A percentile compares a stretch with the other conserved stretches of the same genome.
These are phyloP conservation scores for Thermoascus crustaceus DNA, from an alignment of 2,329 filamentous ascomycete genomes.

Conservation along the genomic window DNA sequence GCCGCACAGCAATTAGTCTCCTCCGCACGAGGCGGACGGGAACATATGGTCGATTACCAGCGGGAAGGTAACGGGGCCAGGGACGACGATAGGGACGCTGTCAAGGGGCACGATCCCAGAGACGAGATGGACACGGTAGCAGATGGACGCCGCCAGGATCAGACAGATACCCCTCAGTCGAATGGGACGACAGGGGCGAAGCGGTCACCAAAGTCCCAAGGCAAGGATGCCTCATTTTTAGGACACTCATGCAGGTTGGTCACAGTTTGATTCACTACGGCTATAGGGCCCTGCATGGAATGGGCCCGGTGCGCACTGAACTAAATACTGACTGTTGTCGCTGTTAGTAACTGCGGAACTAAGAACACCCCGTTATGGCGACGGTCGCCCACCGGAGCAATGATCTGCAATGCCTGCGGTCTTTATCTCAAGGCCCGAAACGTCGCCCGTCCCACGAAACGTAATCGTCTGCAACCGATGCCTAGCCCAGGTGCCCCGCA, in stretches of 20 bases:
- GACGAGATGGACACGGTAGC: slow-evolving; percentile 10
- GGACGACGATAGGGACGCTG: slow-evolving; percentile 11
- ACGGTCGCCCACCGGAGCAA: slow-evolving; percentile 82
- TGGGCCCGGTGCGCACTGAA: no score
- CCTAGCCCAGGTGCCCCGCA: slow-evolving; percentile 17
- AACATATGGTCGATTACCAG: slow-evolving; percentile 23
- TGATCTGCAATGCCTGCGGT: slow-evolving; percentile 96
- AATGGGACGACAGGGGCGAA: slow-evolving; percentile 14
- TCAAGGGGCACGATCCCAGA: slow-evolving; percentile 11
- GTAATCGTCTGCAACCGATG: slow-evolving; percentile 62
- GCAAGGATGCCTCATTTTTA: slow-evolving; percentile 30
- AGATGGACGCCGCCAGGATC: slow-evolving; percentile 13
- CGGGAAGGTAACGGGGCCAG: slow-evolving; percentile 13
- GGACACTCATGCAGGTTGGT: slow-evolving; percentile 36
- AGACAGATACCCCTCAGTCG: slow-evolving; percentile 10
- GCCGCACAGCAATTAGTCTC: slow-evolving; percentile 42
- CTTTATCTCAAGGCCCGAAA: slow-evolving; percentile 92
- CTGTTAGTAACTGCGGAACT: slow-evolving; percentile 81
- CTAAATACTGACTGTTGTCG: slow-evolving; percentile 8
- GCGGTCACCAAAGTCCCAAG: slow-evolving; percentile 25
- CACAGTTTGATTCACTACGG: not conserved
- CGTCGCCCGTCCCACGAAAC: slow-evolving; percentile 76
- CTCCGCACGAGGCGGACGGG: slow-evolving; percentile 37
- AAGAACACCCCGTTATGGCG: slow-evolving; percentile 92
- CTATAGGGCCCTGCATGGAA: no score